Percentiles rank a stretch among this genome's conserved stretches.
phyloP scores from a whole-genome alignment of 169 alveolate species.

The Theileria orientalis region DNA sequence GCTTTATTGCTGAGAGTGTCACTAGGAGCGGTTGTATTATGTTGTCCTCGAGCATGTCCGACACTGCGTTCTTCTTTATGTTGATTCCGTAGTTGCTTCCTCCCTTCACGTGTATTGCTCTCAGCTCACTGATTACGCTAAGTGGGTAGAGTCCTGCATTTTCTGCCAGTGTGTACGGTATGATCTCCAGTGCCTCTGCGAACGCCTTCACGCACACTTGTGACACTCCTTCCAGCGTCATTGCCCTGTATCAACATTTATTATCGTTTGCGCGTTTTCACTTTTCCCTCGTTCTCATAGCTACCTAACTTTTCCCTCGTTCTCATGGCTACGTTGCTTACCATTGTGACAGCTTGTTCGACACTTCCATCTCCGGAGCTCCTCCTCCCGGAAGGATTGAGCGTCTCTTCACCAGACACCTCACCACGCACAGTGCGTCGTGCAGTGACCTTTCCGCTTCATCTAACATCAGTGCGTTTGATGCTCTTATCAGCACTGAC shows the following conservation, averaged over 20 bases:
- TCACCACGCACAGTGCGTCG: conserved; percentile 98
- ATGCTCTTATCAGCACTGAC: conserved; percentile 95
- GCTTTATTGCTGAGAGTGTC: conserved; percentile 92
- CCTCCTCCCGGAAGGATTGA: conserved; percentile 99
- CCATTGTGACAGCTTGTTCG: conserved; percentile 80
- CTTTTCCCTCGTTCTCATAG: neutral
- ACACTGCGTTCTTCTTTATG: conserved; percentile 85
- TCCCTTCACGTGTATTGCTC: conserved; percentile 90
- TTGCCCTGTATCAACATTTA: conserved; percentile 69
- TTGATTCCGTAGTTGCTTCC: conserved; percentile 91
- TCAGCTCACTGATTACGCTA: conserved; percentile 93
- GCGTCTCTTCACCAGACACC: conserved; percentile 93
- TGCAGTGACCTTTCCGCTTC: conserved; percentile 98
- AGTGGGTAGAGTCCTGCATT: conserved; percentile 99
- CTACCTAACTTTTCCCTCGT: neutral
- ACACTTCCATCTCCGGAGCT: conserved; percentile 97
- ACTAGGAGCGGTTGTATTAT: conserved; percentile 97
- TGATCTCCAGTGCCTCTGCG: conserved; percentile 98
- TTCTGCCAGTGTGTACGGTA: conserved; percentile 99
- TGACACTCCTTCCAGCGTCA: conserved; percentile 91
- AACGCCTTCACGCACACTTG: conserved; percentile 93
- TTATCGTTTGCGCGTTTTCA: neutral
- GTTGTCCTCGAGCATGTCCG: conserved; percentile 90
- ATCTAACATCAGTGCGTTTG: conserved; percentile 91
- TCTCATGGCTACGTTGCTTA: conserved; percentile 1